phyloP scores from a whole-genome alignment of 352 stramenopile species.

The Globisporangium canariense region DNA sequence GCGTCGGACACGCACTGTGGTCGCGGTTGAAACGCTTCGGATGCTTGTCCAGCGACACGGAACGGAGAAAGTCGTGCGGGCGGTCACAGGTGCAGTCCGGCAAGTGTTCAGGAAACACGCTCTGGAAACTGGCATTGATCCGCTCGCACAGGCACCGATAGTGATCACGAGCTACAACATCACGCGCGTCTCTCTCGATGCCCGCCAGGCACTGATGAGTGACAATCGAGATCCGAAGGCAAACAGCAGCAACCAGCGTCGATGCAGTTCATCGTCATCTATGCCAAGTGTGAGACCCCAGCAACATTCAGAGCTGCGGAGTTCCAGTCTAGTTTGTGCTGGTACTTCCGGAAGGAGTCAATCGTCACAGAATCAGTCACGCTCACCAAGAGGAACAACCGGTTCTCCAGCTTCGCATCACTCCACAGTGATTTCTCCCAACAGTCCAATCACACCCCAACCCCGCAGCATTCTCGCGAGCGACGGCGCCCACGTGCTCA shows the following conservation, averaged over 20 bases:
- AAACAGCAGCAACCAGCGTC: background rate
- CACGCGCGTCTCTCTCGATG: constrained; percentile 7
- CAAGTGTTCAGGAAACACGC: constrained; percentile 14
- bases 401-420: background rate
- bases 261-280: background rate
- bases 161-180: constrained; percentile 19
- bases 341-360: background rate
- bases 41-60: constrained; percentile 15
- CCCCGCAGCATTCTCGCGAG: constrained; percentile 17
- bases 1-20: constrained; percentile 12
- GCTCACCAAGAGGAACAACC: background rate
- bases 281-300: background rate
- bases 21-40: constrained; percentile 18
- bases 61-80: background rate
- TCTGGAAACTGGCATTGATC: constrained; percentile 10
- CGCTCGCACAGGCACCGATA: constrained; percentile 6
- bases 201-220: background rate
- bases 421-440: background rate
- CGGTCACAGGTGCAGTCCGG: constrained; percentile 10
- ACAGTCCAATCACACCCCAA: constrained; percentile 1
- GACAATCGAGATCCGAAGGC: background rate
- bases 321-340: background rate
- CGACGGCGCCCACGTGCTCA: constrained; percentile 16
- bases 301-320: background rate
- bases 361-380: background rate